Evolutionary conservation across 139 green algal species (phyloP), one percentile per base, ranked within the genome.

Genomic region (Tetraselmis striata): DNA sequence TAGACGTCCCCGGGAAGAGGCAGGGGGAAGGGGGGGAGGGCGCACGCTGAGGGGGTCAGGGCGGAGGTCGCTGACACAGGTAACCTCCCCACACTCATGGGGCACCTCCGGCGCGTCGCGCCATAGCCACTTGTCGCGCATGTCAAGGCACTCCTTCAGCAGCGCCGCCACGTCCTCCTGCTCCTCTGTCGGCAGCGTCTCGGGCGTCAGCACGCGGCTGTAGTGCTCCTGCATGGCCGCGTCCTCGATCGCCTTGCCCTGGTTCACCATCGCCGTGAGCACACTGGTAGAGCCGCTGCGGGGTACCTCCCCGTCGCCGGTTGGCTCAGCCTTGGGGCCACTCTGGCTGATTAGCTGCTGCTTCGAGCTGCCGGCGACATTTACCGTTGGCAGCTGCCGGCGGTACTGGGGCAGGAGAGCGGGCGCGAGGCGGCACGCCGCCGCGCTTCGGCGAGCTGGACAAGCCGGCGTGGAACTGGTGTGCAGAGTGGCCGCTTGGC

Each of bases 81-180:
- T n/a, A 2, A 86, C 80, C 31, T 77, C 30, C 27, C 30, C 81
- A 30, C 88, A 58, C 82, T 89, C 84, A 5, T 75, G 85, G 23
- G 28, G 76, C 58, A 78, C 31, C 30, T 32, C 29, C 18, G 88
- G 84, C 11, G 27, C 30, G 28, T 28, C 75, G 28, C 45, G 30
- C 75, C 97, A 99, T 27, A 98, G 88, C 93, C 95, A 99, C 83
- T 95, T 95, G 28, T 85, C 31, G 80, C 96, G 83, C 85, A 98
- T 79, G 78, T 95, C 89, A 59, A 98, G 82, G 80, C 88, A 94
- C 86, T 98, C 89, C 79, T 94, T 80, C n/a, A 99, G 85, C 88
- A 97, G 93, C 1, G 86, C 79, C 81, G 93, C 98, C 59, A 96
- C 91, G 59, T 95, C 93, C 83, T 95, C 91, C 29, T 84, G 90